Evolutionary conservation across 2,329 filamentous ascomycete genomes (phyloP).

Genomic region (Fusarium devonianum): DNA sequence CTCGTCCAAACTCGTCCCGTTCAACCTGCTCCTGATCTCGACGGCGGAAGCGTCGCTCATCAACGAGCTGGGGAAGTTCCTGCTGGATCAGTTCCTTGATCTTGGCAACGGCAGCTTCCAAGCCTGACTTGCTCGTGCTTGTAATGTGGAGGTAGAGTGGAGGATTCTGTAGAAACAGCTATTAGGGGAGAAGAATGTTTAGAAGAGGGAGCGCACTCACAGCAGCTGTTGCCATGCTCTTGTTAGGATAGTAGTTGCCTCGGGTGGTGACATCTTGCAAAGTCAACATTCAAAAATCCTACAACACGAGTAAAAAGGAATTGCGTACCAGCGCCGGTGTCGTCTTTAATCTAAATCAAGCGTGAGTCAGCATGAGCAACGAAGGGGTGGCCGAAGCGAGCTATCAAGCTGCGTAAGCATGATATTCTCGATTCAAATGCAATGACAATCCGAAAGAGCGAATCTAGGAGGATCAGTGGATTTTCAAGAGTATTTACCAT

Average conservation of each 20-base stretch:
- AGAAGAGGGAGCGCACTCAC: slow-evolving; percentile 63
- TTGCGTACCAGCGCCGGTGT: slow-evolving; percentile 98
- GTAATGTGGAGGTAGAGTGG: slow-evolving; percentile 96
- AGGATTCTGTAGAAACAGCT: slow-evolving; percentile 69
- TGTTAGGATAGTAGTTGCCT: slow-evolving; percentile 96
- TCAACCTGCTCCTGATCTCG: slow-evolving; percentile 83
- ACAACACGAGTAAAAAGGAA: slow-evolving; percentile 49
- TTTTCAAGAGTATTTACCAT: slow-evolving; percentile 86
- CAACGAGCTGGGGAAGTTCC: slow-evolving; percentile 92
- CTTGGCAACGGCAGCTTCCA: slow-evolving; percentile 85
- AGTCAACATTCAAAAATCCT: slow-evolving; percentile 65
- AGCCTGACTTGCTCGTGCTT: slow-evolving; percentile 87
- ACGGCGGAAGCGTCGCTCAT: slow-evolving; percentile 89
- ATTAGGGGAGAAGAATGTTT: background rate
- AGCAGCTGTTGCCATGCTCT: slow-evolving; percentile 92
- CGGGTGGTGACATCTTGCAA: slow-evolving; percentile 94
- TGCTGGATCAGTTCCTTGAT: slow-evolving; percentile 97
- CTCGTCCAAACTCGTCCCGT: slow-evolving; percentile 87
- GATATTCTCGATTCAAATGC: slow-evolving; percentile 63
- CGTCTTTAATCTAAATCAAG: slow-evolving; percentile 99
- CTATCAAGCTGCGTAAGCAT: slow-evolving; percentile 77
- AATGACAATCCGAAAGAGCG: slow-evolving; percentile 45
- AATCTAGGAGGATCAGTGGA: slow-evolving; percentile 50
- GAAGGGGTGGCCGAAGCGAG: slow-evolving; percentile 68
- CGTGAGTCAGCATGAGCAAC: slow-evolving; percentile 94